A percentile compares a stretch with the other conserved stretches of the same genome.
Evolutionary conservation across 129 eudicot genomes (phyloP).

Genomic region (Pulicaria dysenterica): DNA sequence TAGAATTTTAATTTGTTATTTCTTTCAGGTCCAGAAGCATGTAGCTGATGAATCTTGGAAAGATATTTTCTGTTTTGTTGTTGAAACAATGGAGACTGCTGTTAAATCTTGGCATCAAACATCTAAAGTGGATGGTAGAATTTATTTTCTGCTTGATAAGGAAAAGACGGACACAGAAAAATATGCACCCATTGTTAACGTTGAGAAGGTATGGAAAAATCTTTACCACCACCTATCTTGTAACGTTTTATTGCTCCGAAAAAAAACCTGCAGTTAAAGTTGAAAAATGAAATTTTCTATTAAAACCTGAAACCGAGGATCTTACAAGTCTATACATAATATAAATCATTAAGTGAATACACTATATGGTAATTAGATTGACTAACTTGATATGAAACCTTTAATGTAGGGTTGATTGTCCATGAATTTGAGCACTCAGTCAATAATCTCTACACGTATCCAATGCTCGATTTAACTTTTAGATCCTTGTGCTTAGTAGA

Average conservation of each 20-base stretch:
- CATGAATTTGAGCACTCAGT: too few species aligned
- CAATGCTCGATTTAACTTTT: too few species aligned
- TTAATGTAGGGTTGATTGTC: too few species aligned
- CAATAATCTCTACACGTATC: too few species aligned
- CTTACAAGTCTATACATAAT: too few species aligned
- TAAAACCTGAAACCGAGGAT: too few species aligned
- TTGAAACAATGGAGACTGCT: conserved; percentile 87
- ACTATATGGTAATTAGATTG: too few species aligned
- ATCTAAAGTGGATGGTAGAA: conserved; percentile 82
- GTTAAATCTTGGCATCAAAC: conserved; percentile 93
- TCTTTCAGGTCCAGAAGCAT: conserved; percentile 62
- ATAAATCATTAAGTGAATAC: too few species aligned
- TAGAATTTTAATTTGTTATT: not conserved
- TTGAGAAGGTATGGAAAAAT: conserved; percentile 67
- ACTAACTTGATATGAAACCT: too few species aligned
- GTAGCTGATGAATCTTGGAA: conserved; percentile 61
- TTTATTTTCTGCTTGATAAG: conserved; percentile 71
- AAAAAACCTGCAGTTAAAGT: not conserved
- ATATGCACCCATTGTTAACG: conserved; percentile 86
- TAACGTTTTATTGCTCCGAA: not conserved
- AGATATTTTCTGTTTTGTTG: conserved; percentile 71
- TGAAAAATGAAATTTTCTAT: too few species aligned
- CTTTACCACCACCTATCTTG: not conserved
- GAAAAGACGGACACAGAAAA: conserved; percentile 86
- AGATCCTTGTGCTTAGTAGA: too few species aligned